Evolutionary conservation across 2,329 filamentous ascomycete genomes (phyloP), one percentile per base, ranked within the genome.

Genomic region (Botrytis elliptica): DNA sequence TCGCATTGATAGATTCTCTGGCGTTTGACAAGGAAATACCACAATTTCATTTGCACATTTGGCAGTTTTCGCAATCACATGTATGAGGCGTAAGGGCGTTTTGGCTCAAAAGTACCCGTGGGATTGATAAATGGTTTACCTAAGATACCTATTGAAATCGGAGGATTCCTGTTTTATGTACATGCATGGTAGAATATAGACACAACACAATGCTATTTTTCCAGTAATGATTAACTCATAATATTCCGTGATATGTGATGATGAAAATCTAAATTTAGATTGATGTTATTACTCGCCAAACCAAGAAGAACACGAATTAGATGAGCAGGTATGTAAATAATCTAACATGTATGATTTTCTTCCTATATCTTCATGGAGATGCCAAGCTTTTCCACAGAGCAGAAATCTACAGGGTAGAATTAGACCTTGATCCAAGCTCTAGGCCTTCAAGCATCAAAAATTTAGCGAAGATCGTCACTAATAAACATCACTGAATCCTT

Each of bases 11-110:
- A 40, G 33, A 55, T 40, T 63, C 33, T 71, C 29, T 64, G 59
- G 59, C 60, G 44, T 72, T 66, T 25, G 46, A 36, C n/a, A 72
- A 72, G 70, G 66, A 36, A 72, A 72, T 72, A 67, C 62, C 70
- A 72, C 70, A 72, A 66, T n/a, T 72, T 72, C 33, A 29, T 52
- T 65, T 42, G 59, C 69, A 65, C 36, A 18, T 57, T 42, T 33
- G 16, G 46, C 25, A 71, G 52, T 57, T 44, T 60, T 46, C 33
- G 67, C 38, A 33, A 44, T 42, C 59, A 65, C 25, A 49, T 49
- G n/a, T 40, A 65, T 40, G 33, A 44, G 40, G 69, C 33, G 57
- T 40, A 65, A 44, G 6, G 59, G 69, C 44, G 40, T 64, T 65
- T 63, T 63, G 42, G 42, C 40, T 52, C 10, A 42, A 25, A 57